Conservation (phyloP, 1,284 basidiomycete species). For the Cutaneotrichosporon cavernicola region DNA sequence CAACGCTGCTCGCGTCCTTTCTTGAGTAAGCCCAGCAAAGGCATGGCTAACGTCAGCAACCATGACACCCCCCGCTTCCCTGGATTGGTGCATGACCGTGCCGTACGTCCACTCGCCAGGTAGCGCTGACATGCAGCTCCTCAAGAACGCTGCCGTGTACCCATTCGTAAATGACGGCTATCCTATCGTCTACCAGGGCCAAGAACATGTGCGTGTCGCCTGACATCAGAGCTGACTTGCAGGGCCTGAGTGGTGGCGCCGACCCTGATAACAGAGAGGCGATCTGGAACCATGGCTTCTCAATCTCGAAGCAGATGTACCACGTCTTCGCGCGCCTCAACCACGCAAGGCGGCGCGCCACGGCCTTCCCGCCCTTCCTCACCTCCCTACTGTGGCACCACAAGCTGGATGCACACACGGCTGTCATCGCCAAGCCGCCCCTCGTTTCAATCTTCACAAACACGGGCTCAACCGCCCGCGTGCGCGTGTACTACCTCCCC, state of each 20-base stretch:
- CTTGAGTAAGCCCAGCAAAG: slow-evolving; percentile 44
- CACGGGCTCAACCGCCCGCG: slow-evolving; percentile 57
- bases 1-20: slow-evolving; percentile 54
- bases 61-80: slow-evolving; percentile 55
- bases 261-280: slow-evolving; percentile 53
- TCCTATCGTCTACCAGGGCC: slow-evolving; percentile 62
- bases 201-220: slow-evolving; percentile 52
- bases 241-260: slow-evolving; percentile 57
- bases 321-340: slow-evolving; percentile 62
- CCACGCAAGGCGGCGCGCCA: slow-evolving; percentile 62
- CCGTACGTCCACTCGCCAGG: slow-evolving; percentile 27
- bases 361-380: slow-evolving; percentile 58
- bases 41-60: slow-evolving; percentile 38
- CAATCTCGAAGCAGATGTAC: slow-evolving; percentile 56
- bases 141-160: slow-evolving; percentile 55
- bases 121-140: slow-evolving; percentile 34
- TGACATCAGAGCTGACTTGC: slow-evolving; percentile 22
- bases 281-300: slow-evolving; percentile 55
- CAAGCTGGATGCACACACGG: slow-evolving; percentile 53
- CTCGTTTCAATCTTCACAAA: slow-evolving; percentile 68
- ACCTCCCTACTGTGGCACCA: slow-evolving; percentile 58
- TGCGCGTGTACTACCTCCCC: slow-evolving; percentile 36
- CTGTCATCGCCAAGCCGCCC: slow-evolving; percentile 65
- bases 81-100: slow-evolving; percentile 35
- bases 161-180: slow-evolving; percentile 58